A percentile compares a stretch with the other conserved stretches of the same genome.
Evolutionary conservation across 768 basidiomycete species (phyloP).

Genomic region (Boletus rex-veris): DNA sequence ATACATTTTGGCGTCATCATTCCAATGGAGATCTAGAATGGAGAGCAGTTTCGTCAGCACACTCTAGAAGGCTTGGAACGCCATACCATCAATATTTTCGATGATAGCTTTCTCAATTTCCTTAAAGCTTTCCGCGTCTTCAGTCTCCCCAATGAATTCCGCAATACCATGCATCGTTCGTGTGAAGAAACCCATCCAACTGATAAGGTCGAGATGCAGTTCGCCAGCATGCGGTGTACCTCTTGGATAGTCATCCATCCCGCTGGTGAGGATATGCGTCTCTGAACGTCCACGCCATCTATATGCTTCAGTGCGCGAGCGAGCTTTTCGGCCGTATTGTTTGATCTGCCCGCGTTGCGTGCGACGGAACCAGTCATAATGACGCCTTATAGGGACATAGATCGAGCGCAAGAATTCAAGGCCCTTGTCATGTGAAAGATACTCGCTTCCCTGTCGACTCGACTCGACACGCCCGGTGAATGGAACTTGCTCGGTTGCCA

Average conservation of each 20-base stretch:
- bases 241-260: conserved; percentile 96
- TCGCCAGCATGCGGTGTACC: conserved; percentile 88
- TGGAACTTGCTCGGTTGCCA: conserved; percentile 51
- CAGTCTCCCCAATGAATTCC: conserved; percentile 78
- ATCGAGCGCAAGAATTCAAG: conserved; percentile 71
- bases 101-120: conserved; percentile 79
- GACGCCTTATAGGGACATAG: conserved; percentile 79
- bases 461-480: conserved; percentile 30
- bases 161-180: conserved; percentile 91
- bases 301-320: conserved; percentile 89
- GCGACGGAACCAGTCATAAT: conserved; percentile 95
- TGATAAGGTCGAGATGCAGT: conserved; percentile 88
- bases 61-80: background rate
- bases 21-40: conserved; percentile 85
- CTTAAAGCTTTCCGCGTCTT: conserved; percentile 73
- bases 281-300: conserved; percentile 90
- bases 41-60: background rate
- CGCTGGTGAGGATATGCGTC: conserved; percentile 86
- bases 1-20: conserved; percentile 84
- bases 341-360: conserved; percentile 94
- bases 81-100: conserved; percentile 77
- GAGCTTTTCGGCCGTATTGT: conserved; percentile 78
- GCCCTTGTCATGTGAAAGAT: conserved; percentile 56
- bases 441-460: conserved; percentile 44
- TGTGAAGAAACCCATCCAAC: conserved; percentile 96